Conservation (phyloP, 768 basidiomycete genomes). For the Boletus tomentosulus region DNA sequence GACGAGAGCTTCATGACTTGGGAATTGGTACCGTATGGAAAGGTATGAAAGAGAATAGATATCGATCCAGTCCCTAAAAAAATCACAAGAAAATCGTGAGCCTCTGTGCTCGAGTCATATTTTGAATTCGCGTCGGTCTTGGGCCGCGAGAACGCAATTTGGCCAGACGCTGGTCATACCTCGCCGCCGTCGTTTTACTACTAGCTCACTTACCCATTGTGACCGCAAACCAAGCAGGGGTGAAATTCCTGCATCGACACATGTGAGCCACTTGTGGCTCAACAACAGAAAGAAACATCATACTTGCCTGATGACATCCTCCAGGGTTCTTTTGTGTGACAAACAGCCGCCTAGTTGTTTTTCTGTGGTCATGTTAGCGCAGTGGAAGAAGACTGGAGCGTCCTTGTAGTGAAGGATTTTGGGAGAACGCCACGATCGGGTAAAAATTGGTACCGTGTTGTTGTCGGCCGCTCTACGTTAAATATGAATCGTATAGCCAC, state of each 20-base stretch:
- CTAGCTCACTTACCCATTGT: slow-evolving; percentile 43
- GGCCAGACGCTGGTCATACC: not conserved
- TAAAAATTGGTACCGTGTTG: not conserved
- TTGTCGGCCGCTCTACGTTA: not conserved
- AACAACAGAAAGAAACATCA: not conserved
- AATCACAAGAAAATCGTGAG: not conserved
- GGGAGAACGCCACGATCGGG: not conserved
- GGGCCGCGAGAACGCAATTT: not conserved
- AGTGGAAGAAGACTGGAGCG: not conserved
- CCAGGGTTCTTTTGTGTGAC: slow-evolving; percentile 26
- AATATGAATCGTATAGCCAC: not conserved
- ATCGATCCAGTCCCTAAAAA: slow-evolving; percentile 45
- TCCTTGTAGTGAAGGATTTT: not conserved
- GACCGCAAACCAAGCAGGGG: slow-evolving; percentile 53
- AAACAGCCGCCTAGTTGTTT: not conserved
- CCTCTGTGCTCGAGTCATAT: not conserved
- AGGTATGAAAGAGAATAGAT: slow-evolving; percentile 51
- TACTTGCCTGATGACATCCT: slow-evolving; percentile 34
- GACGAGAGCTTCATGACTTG: slow-evolving; percentile 38
- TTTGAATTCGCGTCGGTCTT: not conserved
- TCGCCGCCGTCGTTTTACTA: not conserved
- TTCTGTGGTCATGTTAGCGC: not conserved
- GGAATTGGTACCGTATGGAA: slow-evolving; percentile 50
- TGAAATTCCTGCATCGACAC: slow-evolving; percentile 39
- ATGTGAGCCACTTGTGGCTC: not conserved